Base-by-base conservation (phyloP, 768 basidiomycete genomes). In the Suillus spraguei region DNA sequence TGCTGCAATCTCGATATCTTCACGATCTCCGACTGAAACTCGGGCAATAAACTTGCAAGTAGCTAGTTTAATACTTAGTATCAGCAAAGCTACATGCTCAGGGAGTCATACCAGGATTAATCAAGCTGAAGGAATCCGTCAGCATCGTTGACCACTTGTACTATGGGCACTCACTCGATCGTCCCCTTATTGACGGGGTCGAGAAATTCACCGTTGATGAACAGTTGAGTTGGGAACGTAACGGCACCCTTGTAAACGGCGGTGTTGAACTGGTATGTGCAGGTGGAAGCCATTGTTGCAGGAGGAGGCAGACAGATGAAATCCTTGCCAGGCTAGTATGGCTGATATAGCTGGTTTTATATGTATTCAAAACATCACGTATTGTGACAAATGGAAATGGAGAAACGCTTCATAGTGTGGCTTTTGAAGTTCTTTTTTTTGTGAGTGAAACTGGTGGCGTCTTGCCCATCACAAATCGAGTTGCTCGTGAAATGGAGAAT, bases 1-100 rank as follows among this genome's bases (percentile, higher is more conserved):
- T 62, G 94, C 92, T 0, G 94, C 94, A 52, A 73, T 68, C 72
- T 96, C 90, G 65, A 97, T 85, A 70, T 96, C 94, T 65, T 85
- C 82, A 13, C 80, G 64, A 3, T 85, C 85, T 35, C 83, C 93
- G 69, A 84, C 85, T 1, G 85, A 75, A 66, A 93, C 76, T 54
- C 78, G 63, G 2, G 85, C 84, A 71, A 88, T 82, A 60, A 83
- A 65, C 70, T 90, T 82, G 42, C 91, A 92, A n/a, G 74, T 91
- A 0, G 90, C 83, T 90, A 63, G 52, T 35, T 61, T 70, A 55
- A 22, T 62, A 28, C 72, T 69, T 49, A 39, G 38, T 39, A 52
- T 55, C 46, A 46, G 53, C 13, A 55, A 36, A 42, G 38, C 28
- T 55, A 50, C 17, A 33, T 38, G 10, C 24, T 22, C 60, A 42